phyloP scores from a whole-genome alignment of 1,284 basidiomycete species.

The Chiua sp. region DNA sequence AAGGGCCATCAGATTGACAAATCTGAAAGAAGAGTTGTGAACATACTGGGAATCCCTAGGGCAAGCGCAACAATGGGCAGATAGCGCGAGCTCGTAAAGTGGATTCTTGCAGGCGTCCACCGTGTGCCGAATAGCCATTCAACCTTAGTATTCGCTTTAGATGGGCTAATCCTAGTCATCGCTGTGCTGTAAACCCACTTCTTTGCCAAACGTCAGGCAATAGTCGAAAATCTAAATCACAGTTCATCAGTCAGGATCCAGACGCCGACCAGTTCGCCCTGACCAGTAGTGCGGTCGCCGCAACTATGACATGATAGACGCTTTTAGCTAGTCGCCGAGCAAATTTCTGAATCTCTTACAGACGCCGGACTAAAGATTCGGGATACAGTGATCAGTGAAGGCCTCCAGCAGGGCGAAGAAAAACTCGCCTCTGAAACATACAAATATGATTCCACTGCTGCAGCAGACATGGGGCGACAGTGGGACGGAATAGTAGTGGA shows the following conservation, averaged over 20 bases:
- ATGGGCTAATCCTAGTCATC: not conserved
- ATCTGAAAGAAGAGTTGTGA: too few species aligned
- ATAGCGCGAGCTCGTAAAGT: slow-evolving; percentile 28
- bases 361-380: slow-evolving; percentile 12
- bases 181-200: slow-evolving; percentile 5
- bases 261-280: not conserved
- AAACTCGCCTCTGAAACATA: slow-evolving; percentile 19
- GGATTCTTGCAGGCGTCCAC: slow-evolving; percentile 24
- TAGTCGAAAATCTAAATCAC: slow-evolving; percentile 21
- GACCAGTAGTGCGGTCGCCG: slow-evolving; percentile 20
- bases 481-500: too few species aligned
- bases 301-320: slow-evolving; percentile 6
- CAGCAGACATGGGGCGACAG: not conserved
- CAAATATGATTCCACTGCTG: slow-evolving; percentile 17
- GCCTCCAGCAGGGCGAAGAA: not conserved
- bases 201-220: slow-evolving; percentile 21
- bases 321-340: not conserved
- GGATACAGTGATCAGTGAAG: not conserved
- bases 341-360: slow-evolving; percentile 11
- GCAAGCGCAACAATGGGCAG: slow-evolving; percentile 29
- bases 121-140: slow-evolving; percentile 20
- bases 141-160: slow-evolving; percentile 9
- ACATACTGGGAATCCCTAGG: slow-evolving; percentile 18
- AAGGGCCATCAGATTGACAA: too few species aligned
- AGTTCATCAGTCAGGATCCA: not conserved